phyloP scores from a whole-genome alignment of 176 grass and related monocot species.

The bread wheat (Triticum aestivum) region IWGSC_CS_RefSeq_v2.1 NC_057811.1:394368815-394369314 shows the following conservation, averaged over 20 bases:
- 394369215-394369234: neutral
- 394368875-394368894: neutral
- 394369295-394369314: neutral
- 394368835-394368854: slow-evolving; percentile 66
- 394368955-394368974: neutral
- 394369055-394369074: neutral
- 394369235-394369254: neutral
- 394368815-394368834: slow-evolving; percentile 93
- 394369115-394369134: neutral
- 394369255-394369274: neutral
- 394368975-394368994: neutral
- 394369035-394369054: neutral
- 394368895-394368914: neutral
- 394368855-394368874: slow-evolving; percentile 16
- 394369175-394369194: neutral
- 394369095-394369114: neutral
- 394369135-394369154: neutral
- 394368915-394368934: neutral
- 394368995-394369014: neutral
- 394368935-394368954: neutral
- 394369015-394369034: neutral
- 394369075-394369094: neutral
- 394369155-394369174: neutral
- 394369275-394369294: neutral
- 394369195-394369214: neutral